phyloP scores from a whole-genome alignment of 2,329 filamentous ascomycete species.

The Aureobasidium mangrovei region DNA sequence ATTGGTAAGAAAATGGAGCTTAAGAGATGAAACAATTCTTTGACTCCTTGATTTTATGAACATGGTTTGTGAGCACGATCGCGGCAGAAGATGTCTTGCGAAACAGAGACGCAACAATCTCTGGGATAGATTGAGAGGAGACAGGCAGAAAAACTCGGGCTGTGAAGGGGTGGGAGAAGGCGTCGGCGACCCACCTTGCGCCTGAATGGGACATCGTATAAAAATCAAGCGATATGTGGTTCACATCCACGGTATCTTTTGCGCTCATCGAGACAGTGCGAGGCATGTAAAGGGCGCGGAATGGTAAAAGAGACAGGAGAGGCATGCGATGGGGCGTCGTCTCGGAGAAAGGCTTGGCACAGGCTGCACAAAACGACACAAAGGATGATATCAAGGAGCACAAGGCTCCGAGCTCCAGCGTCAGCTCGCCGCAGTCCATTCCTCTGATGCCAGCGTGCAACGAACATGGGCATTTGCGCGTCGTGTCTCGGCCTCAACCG shows the following conservation, averaged over 20 bases:
- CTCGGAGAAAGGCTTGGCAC: constrained; percentile 1
- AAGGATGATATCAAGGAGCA: constrained; percentile 3
- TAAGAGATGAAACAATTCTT: constrained; percentile 3
- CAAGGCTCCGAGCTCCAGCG: not conserved
- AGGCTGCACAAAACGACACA: constrained; percentile 2
- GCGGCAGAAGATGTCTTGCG: not conserved
- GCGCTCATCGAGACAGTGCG: not conserved
- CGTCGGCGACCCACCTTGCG: too few species aligned
- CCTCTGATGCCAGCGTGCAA: constrained; percentile 6
- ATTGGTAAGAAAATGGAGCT: constrained; percentile 16
- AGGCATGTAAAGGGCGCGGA: constrained; percentile 20
- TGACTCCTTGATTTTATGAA: not conserved
- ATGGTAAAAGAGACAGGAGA: constrained; percentile 1
- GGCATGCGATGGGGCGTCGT: not conserved
- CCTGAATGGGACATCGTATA: not conserved
- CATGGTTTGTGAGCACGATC: too few species aligned
- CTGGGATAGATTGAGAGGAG: not conserved
- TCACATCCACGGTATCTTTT: not conserved
- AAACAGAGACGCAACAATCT: not conserved
- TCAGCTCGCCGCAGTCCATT: not conserved
- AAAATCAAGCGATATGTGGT: not conserved
- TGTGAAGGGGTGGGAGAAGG: not conserved
- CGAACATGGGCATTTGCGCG: constrained; percentile 39
- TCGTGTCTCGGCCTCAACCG: constrained; percentile 40
- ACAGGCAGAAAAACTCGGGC: not conserved